Percentiles rank a stretch among this genome's conserved stretches.
Evolutionary conservation across 1,284 basidiomycete genomes (phyloP).

Genomic region (Irpex rosettiformis): DNA sequence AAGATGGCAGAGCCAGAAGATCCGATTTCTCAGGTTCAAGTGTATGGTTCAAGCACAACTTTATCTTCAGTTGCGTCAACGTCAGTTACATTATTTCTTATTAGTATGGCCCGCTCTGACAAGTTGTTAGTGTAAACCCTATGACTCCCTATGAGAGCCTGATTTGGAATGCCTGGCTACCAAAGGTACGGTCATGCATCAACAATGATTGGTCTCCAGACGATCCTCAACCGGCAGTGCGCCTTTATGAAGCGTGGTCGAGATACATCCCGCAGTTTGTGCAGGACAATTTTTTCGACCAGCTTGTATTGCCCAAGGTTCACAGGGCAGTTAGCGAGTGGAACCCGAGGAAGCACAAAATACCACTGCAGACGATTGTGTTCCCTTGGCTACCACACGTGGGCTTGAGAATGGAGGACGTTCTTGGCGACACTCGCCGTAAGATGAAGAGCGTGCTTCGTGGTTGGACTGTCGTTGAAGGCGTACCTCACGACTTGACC

Average conservation of each 20-base stretch:
- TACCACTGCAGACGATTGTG: constrained; percentile 75
- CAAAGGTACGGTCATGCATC: constrained; percentile 85
- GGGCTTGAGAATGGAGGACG: constrained; percentile 72
- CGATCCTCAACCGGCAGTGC: constrained; percentile 72
- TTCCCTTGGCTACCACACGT: constrained; percentile 96
- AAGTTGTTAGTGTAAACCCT: constrained; percentile 41
- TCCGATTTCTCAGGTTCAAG: constrained; percentile 45
- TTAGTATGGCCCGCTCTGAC: constrained; percentile 4
- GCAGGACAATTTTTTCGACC: constrained; percentile 92
- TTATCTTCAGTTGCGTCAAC: constrained; percentile 30
- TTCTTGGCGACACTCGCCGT: constrained; percentile 83
- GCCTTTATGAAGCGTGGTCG: constrained; percentile 87
- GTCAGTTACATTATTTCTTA: constrained; percentile 29
- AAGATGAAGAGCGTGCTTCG: constrained; percentile 81
- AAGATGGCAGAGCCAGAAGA: constrained; percentile 47
- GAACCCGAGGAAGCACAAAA: constrained; percentile 51
- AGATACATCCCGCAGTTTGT: constrained; percentile 87
- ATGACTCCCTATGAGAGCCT: constrained; percentile 98
- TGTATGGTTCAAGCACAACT: constrained; percentile 48
- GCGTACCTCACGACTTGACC: constrained; percentile 69
- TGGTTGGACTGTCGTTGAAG: constrained; percentile 73
- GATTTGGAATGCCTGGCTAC: constrained; percentile 94
- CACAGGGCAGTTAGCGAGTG: constrained; percentile 82
- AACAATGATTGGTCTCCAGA: constrained; percentile 92
- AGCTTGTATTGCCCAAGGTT: constrained; percentile 92